These are phyloP conservation scores for Blastocladiella emersonii DNA, from an alignment of 371 early-diverging fungal species.

Conservation along the genomic window DNA sequence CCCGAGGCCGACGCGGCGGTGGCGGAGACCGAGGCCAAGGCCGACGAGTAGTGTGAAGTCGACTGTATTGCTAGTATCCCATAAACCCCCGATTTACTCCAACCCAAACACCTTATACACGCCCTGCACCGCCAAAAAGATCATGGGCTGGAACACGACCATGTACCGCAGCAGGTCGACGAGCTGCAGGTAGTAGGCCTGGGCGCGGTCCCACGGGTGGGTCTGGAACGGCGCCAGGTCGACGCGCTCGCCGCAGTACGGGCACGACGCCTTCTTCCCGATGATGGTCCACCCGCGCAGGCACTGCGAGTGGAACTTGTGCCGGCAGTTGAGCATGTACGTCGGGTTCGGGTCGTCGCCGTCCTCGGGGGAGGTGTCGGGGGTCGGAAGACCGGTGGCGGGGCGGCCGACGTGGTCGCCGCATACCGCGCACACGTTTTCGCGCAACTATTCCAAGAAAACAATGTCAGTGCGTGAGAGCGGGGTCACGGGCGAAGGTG, in stretches of 20 bases:
- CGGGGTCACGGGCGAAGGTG: background rate
- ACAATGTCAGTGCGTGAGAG: too few relatives aligned
- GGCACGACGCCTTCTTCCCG: constrained; percentile 51
- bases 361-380: background rate
- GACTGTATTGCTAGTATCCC: too few relatives aligned
- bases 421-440: constrained; percentile 31
- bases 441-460: constrained; percentile 18
- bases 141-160: constrained; percentile 2
- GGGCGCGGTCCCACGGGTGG: constrained; percentile 33
- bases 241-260: constrained; percentile 45
- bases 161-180: constrained; percentile 2
- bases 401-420: constrained; percentile 15
- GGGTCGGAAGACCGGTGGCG: too few relatives aligned
- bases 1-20: too few relatives aligned
- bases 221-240: constrained; percentile 22
- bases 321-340: constrained; percentile 23
- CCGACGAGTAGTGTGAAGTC: too few relatives aligned
- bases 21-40: too few relatives aligned
- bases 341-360: constrained; percentile 6
- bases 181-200: constrained; percentile 7
- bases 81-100: background rate
- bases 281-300: constrained; percentile 45
- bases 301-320: constrained; percentile 30
- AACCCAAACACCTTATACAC: constrained; percentile 5
- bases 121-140: background rate